A percentile compares a stretch with the other conserved stretches of the same genome.
These are phyloP conservation scores for Fusarium protoensiforme DNA, from an alignment of 2,329 filamentous ascomycete genomes.

Conservation along the genomic window DNA sequence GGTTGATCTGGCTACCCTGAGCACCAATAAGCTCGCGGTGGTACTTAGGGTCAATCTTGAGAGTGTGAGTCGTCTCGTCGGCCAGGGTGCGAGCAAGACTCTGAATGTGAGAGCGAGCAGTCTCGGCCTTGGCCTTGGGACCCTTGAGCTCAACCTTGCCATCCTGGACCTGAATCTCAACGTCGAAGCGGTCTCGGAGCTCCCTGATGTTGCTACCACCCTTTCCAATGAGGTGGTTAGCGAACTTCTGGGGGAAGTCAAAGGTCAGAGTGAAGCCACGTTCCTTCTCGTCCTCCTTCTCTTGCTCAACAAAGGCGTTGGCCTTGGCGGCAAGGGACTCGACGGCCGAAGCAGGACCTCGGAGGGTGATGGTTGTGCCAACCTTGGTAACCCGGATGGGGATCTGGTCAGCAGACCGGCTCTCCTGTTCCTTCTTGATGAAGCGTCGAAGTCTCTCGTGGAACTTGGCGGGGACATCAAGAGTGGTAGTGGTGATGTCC, in stretches of 20 bases:
- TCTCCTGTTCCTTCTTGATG: constrained; percentile 73
- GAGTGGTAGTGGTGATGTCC: constrained; percentile 58
- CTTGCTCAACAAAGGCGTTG: constrained; percentile 82
- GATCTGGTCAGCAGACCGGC: constrained; percentile 66
- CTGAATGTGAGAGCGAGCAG: constrained; percentile 84
- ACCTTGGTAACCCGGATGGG: constrained; percentile 69
- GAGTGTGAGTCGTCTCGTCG: constrained; percentile 86
- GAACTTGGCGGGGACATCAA: constrained; percentile 72
- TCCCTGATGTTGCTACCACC: constrained; percentile 74
- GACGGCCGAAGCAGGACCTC: constrained; percentile 80
- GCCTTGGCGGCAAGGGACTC: constrained; percentile 79
- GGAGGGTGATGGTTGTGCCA: constrained; percentile 74
- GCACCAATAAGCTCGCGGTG: constrained; percentile 94
- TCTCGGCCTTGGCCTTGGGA: constrained; percentile 92
- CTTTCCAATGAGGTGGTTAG: constrained; percentile 83
- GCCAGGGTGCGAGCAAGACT: constrained; percentile 84
- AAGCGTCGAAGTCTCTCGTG: constrained; percentile 72
- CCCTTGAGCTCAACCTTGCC: constrained; percentile 97
- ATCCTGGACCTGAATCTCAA: constrained; percentile 88
- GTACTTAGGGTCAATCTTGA: constrained; percentile 94
- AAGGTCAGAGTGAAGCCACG: constrained; percentile 88
- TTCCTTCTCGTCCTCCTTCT: constrained; percentile 93
- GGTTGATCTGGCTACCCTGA: constrained; percentile 88
- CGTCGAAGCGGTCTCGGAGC: constrained; percentile 73
- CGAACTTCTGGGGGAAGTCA: constrained; percentile 94